Evolutionary conservation across 169 alveolate genomes (phyloP), one percentile per base, ranked within the genome.

Genomic region (Plasmodium chabaudi): DNA sequence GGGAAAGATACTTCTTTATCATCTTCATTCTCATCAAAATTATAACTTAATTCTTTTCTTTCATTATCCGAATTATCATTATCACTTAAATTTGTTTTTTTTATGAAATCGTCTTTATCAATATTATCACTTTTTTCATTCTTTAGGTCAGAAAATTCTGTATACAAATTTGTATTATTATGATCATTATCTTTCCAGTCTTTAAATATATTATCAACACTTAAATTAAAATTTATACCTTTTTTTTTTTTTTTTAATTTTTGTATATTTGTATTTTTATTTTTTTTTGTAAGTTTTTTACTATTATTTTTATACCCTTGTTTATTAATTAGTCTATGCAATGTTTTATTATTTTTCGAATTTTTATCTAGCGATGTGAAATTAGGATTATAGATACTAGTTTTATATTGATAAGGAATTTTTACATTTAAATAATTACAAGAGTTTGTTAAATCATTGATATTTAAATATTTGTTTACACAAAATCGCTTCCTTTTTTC

Each of bases 361-460:
- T 46, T 69, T 59, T 65, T 79, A 34, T 67, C 44, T 39, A 65
- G 47, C 4, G 77, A n/a, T 2, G 27, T 65, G 23, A 79, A 53
- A 9, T 79, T 69, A 2, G 39, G 27, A n/a, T 21, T 47, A 34
- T 34, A 34, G 23, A 79, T 23, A 70, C 49, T 65, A 53, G n/a
- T 69, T 46, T 60, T 67, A 34, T 79, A 67, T 19, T 55, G 64
- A 25, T 79, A 55, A 9, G 89, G 89, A 27, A 79, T 23, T 9
- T 59, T 68, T 53, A 79, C 89, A 67, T 79, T 64, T 47, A 79
- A 65, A 55, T 79, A 79, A 39, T 79, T 17, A 47, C 89, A 79
- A 13, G 82, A 79, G 47, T 79, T 79, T 47, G 89, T 79, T n/a
- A 79, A 44, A 21, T 79, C 89, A n/a, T 79, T 65, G 0, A 79